Conservation (phyloP, 805 yeast genomes). For the Teunomyces atbi region DNA sequence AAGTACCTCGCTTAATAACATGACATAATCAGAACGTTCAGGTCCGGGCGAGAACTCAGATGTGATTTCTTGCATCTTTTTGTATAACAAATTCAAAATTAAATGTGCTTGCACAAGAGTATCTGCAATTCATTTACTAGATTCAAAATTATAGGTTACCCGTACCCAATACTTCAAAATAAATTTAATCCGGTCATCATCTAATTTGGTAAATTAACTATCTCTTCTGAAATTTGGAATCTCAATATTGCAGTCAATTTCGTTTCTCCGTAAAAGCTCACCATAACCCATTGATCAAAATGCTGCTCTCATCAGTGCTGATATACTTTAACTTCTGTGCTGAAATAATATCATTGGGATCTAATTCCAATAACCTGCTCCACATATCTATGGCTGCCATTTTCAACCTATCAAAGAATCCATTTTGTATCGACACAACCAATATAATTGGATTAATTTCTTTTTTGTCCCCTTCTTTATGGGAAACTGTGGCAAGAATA, state of each 20-base stretch:
- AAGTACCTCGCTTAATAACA: not conserved
- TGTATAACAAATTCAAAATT: not conserved
- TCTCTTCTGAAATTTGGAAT: too few species aligned
- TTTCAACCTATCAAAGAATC: conserved; percentile 40
- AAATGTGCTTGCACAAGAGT: not conserved
- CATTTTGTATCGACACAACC: conserved; percentile 51
- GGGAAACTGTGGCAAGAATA: conserved; percentile 27
- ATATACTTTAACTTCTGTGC: conserved; percentile 31
- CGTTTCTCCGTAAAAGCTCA: not conserved
- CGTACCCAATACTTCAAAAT: not conserved
- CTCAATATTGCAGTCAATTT: too few species aligned
- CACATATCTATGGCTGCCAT: conserved; percentile 21
- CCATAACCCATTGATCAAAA: conserved; percentile 38
- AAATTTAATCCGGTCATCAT: not conserved
- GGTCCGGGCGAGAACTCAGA: not conserved
- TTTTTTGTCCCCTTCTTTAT: conserved; percentile 21
- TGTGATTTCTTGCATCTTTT: not conserved
- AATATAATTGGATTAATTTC: conserved; percentile 39
- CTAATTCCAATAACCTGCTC: conserved; percentile 18
- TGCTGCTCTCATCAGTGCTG: conserved; percentile 33
- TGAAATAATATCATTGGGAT: conserved; percentile 15
- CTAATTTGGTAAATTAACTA: too few species aligned
- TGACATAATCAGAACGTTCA: not conserved
- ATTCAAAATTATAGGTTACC: not conserved
- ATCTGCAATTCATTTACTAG: not conserved